Percentiles rank a stretch among this genome's conserved stretches.
Conservation (phyloP, 257 asterid species). For the Asclepias syriaca region DNA sequence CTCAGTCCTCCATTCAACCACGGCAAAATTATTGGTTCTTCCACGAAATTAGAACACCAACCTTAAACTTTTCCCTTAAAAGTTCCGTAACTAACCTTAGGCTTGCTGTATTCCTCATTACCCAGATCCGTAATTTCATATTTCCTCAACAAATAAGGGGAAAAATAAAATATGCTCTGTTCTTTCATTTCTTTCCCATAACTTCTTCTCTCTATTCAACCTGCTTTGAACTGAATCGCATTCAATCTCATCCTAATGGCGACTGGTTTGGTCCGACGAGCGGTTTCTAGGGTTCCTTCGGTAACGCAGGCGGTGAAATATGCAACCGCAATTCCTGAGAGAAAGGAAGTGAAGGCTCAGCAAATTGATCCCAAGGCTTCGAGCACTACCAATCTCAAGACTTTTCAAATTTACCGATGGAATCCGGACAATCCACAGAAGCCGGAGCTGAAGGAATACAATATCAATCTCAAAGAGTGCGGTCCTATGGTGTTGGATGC, state of each 20-base stretch:
- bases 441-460: constrained; percentile 61
- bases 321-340: constrained; percentile 33
- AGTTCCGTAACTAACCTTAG: constrained; percentile 9
- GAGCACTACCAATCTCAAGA: constrained; percentile 34
- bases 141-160: not conserved
- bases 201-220: not conserved
- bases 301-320: constrained; percentile 46
- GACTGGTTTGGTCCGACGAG: constrained; percentile 73
- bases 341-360: constrained; percentile 60
- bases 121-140: constrained; percentile 13
- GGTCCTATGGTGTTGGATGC: constrained; percentile 97
- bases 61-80: not conserved
- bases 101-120: not conserved
- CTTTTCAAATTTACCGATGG: constrained; percentile 98
- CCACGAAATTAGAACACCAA: constrained; percentile 11
- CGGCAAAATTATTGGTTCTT: not conserved
- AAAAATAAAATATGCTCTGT: not conserved
- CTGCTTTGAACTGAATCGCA: not conserved
- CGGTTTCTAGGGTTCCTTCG: constrained; percentile 46
- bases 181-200: not conserved
- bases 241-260: constrained; percentile 46
- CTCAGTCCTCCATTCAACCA: not conserved
- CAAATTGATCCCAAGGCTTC: constrained; percentile 35
- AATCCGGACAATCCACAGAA: constrained; percentile 69
- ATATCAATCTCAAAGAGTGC: constrained; percentile 76